Evolutionary conservation across 2,329 filamentous ascomycete genomes (phyloP), one percentile per base, ranked within the genome.

Genomic region (Neopestalotiopsis sp.): DNA sequence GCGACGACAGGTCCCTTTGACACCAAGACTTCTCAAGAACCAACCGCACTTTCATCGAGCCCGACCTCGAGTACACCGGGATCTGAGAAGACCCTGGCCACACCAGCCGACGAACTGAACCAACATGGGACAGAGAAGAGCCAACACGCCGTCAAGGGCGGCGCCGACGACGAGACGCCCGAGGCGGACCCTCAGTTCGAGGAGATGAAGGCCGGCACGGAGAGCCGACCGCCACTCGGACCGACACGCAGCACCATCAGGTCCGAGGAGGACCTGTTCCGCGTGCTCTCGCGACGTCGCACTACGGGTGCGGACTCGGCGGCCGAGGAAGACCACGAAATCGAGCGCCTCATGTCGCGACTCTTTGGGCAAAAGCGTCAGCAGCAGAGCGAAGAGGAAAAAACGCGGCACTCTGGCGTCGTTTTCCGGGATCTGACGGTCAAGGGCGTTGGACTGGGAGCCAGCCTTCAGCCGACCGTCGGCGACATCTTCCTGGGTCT

Each of bases 371-470:
- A 84, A 42, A 86, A 87, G 24, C 84, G 91, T 5, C 90, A 91
- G 72, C 84, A 86, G 59, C 82, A 88, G n/a, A 91, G 89, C 0
- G 88, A 92, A 70, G 90, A 92, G 70, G 91, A 92, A 73, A 89
- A 92, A 75, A 91, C 90, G 0, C 83, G 91, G 28, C 91, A 93
- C 75, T 84, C 88, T 32, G 92, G 92, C 42, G 89, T 94, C 13
- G 81, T 93, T 4, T 94, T 92, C 82, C 90, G 90, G 62, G 84
- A 91, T 66, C 80, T 94, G 34, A 93, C 89, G 0, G 91, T 94
- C 20, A 91, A 89, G 68, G 92, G 92, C 0, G 85, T 89, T 67
- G 92, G 92, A 0, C 81, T 93, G 0, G 91, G 91, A 0, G 90
- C 91, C 0, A 83, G 81, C 52, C 75, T 85, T 4, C 83, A 85